A percentile compares a stretch with the other conserved stretches of the same genome.
These are phyloP conservation scores for Setaria italica DNA, from an alignment of 202 grass and related monocot genomes.

Conservation along the genomic window DNA sequence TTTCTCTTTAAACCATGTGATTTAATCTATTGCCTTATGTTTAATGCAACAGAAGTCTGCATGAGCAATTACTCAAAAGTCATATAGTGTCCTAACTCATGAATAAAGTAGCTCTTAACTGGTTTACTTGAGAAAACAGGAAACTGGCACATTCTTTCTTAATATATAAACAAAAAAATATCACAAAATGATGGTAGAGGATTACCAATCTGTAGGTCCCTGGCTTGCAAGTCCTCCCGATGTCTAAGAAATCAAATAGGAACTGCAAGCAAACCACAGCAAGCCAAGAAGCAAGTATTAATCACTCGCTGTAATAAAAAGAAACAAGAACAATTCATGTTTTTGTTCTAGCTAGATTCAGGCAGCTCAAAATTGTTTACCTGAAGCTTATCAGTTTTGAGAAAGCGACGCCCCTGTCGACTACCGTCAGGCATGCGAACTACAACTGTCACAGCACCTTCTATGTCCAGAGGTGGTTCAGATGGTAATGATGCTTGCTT, in stretches of 20 bases:
- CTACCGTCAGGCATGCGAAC: constrained; percentile 96
- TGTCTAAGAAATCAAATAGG: constrained; percentile 93
- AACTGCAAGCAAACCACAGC: constrained; percentile 60
- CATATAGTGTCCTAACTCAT: background rate
- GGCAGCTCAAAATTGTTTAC: constrained; percentile 50
- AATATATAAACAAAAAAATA: constrained; percentile 6
- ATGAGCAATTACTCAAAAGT: background rate
- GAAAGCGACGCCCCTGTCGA: constrained; percentile 76
- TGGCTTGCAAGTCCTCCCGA: constrained; percentile 77
- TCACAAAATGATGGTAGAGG: constrained; percentile 9
- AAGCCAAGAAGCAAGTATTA: constrained; percentile 36
- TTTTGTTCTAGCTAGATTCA: constrained; percentile 35
- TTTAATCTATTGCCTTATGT: background rate
- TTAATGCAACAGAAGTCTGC: background rate
- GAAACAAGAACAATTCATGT: background rate
- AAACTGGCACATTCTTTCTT: constrained; percentile 3
- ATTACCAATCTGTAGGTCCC: constrained; percentile 95
- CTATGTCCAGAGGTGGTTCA: constrained; percentile 72
- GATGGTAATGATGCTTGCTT: constrained; percentile 79
- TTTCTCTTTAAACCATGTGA: background rate
- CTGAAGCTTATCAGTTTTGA: constrained; percentile 93
- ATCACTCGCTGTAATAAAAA: constrained; percentile 1
- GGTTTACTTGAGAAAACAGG: background rate
- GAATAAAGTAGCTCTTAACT: background rate
- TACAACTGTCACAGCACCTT: constrained; percentile 81